Evolutionary conservation across 768 basidiomycete genomes (phyloP).

Genomic region (Paxillus ammoniavirescens): DNA sequence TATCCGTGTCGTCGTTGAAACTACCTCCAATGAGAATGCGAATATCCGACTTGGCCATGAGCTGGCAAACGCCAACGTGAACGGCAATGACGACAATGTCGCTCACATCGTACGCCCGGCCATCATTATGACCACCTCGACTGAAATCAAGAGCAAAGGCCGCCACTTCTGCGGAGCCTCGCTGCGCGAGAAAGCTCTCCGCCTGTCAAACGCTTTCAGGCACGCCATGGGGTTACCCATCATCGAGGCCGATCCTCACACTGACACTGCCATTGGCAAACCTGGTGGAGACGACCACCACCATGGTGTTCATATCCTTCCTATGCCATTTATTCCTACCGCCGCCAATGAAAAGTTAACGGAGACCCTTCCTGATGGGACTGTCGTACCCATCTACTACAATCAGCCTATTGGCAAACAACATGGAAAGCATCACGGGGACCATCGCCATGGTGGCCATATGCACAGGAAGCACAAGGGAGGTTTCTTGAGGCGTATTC

Average conservation of each 20-base stretch:
- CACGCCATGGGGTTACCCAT: constrained; percentile 53
- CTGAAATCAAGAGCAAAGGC: constrained; percentile 10
- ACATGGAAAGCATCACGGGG: constrained; percentile 6
- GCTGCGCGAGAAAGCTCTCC: constrained; percentile 48
- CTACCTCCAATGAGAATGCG: constrained; percentile 28
- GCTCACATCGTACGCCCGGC: constrained; percentile 16
- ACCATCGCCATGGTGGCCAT: constrained; percentile 8
- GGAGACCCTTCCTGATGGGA: constrained; percentile 3
- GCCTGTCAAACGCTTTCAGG: constrained; percentile 54
- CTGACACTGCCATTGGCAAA: constrained; percentile 6
- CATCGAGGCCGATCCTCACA: constrained; percentile 32
- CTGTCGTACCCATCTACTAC: constrained; percentile 6
- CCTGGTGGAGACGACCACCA: constrained; percentile 18
- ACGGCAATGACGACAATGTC: constrained; percentile 25
- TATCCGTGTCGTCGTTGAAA: constrained; percentile 43
- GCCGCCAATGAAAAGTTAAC: constrained; percentile 4
- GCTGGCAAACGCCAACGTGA: constrained; percentile 31
- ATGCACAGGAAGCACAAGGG: constrained; percentile 24
- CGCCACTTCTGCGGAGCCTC: constrained; percentile 34
- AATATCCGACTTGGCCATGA: constrained; percentile 40
- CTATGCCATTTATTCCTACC: constrained; percentile 32
- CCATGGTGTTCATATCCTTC: constrained; percentile 33
- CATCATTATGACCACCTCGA: constrained; percentile 6
- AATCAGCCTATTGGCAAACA: not conserved
- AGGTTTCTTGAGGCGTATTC: constrained; percentile 60